Conservation (phyloP, 2,329 filamentous ascomycete species). For the Clonostachys rosea region DNA sequence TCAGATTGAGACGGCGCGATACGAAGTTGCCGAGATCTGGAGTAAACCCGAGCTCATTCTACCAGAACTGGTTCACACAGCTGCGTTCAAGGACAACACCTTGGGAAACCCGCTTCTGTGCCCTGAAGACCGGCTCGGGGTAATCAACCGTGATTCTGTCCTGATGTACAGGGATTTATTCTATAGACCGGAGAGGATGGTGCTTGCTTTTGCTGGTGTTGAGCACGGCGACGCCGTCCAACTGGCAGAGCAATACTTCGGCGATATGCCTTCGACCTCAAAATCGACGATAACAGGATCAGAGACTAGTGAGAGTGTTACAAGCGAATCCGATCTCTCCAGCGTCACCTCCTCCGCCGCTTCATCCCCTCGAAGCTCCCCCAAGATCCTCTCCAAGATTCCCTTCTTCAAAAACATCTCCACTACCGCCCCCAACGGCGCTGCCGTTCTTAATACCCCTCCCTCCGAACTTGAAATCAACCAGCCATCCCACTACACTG, state of each 20-base stretch:
- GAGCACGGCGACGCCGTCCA: constrained; percentile 75
- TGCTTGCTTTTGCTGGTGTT: constrained; percentile 92
- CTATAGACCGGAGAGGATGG: constrained; percentile 85
- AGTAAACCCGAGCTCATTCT: constrained; percentile 93
- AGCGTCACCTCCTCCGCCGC: constrained; percentile 19
- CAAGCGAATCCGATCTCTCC: not conserved
- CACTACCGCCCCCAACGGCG: constrained; percentile 59
- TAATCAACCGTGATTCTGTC: constrained; percentile 71
- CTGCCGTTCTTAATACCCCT: constrained; percentile 45
- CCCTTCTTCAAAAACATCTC: constrained; percentile 89
- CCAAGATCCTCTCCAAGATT: constrained; percentile 70
- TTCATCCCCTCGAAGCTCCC: constrained; percentile 41
- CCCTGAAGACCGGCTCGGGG: constrained; percentile 72
- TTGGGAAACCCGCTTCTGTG: constrained; percentile 91
- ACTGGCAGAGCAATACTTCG: constrained; percentile 81
- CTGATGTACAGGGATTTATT: constrained; percentile 77
- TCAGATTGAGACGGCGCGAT: constrained; percentile 87
- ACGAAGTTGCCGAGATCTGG: constrained; percentile 98
- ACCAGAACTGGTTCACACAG: constrained; percentile 91
- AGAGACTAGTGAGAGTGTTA: constrained; percentile 44
- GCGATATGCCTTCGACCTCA: constrained; percentile 66
- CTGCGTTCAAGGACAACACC: constrained; percentile 93
- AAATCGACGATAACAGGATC: constrained; percentile 50
- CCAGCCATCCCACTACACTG: constrained; percentile 78
- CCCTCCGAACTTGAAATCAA: constrained; percentile 50